Percentiles rank a stretch among this genome's conserved stretches.
Evolutionary conservation across 139 green algal species (phyloP).

Genomic region (Haematococcus sp.): DNA sequence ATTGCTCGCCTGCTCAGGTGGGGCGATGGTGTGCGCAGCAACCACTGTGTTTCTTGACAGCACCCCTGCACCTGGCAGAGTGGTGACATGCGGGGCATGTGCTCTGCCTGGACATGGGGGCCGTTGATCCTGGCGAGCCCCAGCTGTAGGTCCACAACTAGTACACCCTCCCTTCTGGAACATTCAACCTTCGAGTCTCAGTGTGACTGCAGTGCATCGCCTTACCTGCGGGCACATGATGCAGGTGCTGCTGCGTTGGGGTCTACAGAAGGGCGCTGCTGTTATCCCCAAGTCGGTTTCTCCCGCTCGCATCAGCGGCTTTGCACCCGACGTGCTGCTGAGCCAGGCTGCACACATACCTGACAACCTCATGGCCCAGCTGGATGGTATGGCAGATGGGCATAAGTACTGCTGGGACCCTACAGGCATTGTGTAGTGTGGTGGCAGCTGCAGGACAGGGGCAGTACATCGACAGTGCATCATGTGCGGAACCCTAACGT

Average conservation of each 20-base stretch:
- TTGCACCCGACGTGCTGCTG: constrained; percentile 34
- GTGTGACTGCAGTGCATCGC: no score
- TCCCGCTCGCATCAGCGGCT: constrained; percentile 39
- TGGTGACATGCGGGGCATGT: no score
- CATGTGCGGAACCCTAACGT: no score
- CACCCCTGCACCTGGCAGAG: no score
- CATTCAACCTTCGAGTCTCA: no score
- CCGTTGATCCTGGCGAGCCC: no score
- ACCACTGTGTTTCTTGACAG: no score
- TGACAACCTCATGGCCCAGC: constrained; percentile 18
- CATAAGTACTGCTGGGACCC: constrained; percentile 76
- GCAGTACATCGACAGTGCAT: no score
- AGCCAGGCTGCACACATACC: constrained; percentile 21
- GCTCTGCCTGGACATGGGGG: no score
- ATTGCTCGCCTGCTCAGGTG: constrained; percentile 43
- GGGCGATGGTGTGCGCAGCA: background rate
- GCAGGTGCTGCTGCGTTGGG: constrained; percentile 79
- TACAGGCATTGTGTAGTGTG: constrained; percentile 15
- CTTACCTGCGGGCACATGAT: background rate
- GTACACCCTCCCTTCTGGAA: no score
- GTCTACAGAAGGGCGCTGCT: constrained; percentile 59
- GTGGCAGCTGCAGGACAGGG: no score
- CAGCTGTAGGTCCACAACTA: no score
- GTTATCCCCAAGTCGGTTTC: constrained; percentile 78
- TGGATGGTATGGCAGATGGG: constrained; percentile 52